Evolutionary conservation across 192 early-diverging fungal species (phyloP), one percentile per base, ranked within the genome.

Genomic region (Coemansia sp.): DNA sequence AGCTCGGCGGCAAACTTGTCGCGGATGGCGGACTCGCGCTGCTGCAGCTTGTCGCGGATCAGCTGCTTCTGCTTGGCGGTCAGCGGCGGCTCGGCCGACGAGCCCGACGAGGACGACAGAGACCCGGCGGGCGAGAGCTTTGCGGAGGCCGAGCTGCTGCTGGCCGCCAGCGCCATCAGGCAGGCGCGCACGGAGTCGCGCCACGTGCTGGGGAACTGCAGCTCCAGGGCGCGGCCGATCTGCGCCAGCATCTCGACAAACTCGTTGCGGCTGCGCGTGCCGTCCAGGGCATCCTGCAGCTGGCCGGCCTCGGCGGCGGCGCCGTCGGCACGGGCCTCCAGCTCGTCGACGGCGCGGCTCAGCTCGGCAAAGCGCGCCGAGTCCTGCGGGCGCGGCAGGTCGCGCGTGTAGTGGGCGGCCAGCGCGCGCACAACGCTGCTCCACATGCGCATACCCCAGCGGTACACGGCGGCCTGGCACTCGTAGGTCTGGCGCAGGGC

Each of bases 391-490:
- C 27, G 21, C 12, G 26, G 29, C 22, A 3, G 41, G 27, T 21
- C 19, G 11, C 0, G 20, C 42, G 23, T 44, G 12, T 44, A 44
- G 42, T 44, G 42, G 0, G 22, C 30, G 9, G 28, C 56, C 26
- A 58, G 25, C 11, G 56, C 20, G 38, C 53, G 52, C 5, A 67
- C 47, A 2, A 61, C 35, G 15, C 55, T 57, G 22, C 52, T 46
- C 72, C 72, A 75, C 25, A 64, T 42, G 26, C 40, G 54, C 8
- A 41, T 23, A 1, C 57, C 72, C 65, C 72, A 75, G 30, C 39
- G 15, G 28, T 48, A 36, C 17, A 68, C 53, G 32, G 60, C 34
- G 39, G 68, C 29, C 61, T 75, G 72, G 4, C 64, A 43, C 32
- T 63, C 60, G 26, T 55, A 62, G 7, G 55, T 32, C 52, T 67